These are phyloP conservation scores for Santalum album DNA, from an alignment of 164 flowering plant species.

Conservation along the genomic window DNA sequence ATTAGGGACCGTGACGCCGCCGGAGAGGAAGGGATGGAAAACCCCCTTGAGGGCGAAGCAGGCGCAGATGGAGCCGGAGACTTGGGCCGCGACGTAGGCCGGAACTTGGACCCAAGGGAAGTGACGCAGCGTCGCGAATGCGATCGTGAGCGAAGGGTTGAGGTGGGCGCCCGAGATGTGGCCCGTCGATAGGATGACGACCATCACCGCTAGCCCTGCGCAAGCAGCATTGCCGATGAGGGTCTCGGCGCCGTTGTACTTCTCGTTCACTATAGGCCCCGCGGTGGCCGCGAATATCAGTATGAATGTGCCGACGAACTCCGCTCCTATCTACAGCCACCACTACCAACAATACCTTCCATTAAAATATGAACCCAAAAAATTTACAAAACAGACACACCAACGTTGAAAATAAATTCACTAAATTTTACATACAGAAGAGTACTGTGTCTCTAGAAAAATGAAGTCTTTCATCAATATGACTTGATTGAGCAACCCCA, in stretches of 20 bases:
- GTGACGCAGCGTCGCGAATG: constrained; percentile 2
- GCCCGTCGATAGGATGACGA: constrained; percentile 5
- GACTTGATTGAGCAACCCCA: too few relatives aligned
- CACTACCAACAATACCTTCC: too few relatives aligned
- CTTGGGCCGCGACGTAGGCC: constrained; percentile 3
- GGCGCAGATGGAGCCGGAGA: constrained; percentile 1
- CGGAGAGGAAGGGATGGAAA: constrained; percentile 1
- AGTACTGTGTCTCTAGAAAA: too few relatives aligned
- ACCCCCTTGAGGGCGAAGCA: constrained; percentile 4
- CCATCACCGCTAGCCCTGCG: constrained; percentile 4
- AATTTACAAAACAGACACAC: too few relatives aligned
- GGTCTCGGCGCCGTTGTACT: constrained; percentile 2
- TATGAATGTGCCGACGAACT: constrained; percentile 4
- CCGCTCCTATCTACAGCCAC: constrained; percentile 2
- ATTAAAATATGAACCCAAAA: too few relatives aligned
- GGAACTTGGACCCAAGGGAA: constrained; percentile 5
- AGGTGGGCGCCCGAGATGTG: constrained; percentile 8
- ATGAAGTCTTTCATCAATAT: too few relatives aligned
- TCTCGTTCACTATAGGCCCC: constrained; percentile 3
- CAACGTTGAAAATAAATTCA: too few relatives aligned
- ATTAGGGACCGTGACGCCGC: neutral
- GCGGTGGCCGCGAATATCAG: constrained; percentile 3
- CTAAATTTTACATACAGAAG: too few relatives aligned
- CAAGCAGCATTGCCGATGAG: constrained; percentile 5
- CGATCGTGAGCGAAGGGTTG: constrained; percentile 4